Base-by-base conservation (phyloP, 2,329 filamentous ascomycete species). In the Monosporascus ibericus region DNA sequence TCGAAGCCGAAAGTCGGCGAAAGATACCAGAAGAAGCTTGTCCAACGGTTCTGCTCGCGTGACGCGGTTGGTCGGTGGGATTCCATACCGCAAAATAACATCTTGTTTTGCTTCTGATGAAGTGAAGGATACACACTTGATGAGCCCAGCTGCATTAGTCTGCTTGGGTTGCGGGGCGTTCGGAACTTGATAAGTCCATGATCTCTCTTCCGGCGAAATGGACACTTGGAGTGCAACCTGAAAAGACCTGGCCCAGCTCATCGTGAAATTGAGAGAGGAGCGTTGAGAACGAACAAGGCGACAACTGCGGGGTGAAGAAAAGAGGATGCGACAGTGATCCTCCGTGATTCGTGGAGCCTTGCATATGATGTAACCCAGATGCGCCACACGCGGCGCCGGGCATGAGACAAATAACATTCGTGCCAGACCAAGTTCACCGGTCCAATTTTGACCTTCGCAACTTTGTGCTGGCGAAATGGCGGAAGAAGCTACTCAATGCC, bases 1-100 rank as follows among this genome's bases (percentile, higher is more conserved):
- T 25, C 47, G 60, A 24, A 67, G 55, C 22, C 62, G 60, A 49
- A 72, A 71, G 36, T 70, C 63, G 6, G 66, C 57, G 42, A 72
- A 61, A 6, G 70, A 70, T 5, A 74, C 46, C 2, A 69, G 53
- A 30, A 30, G 27, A 5, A 30, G 5, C 27, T 4, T 30, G 9
- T 30, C 27, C 27, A 30, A 30, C 27, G 27, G 27, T 30, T 30
- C 27, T 30, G 9, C 27, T 14, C 3, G 20, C 27, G 27, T 30
- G 27, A 30, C 27, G 27, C 27, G 27, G 27, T 30, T 30, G 27
- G 5, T 14, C 9, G 3, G 27, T 30, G 27, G 9, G 27, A 14
- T 30, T 30, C 14, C 27, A 30, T 30, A 30, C 27, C 27, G 27
- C 27, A 30, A 30, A 30, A 30, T 11, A 72, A 48, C 49, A 71